Evolutionary conservation across 768 basidiomycete species (phyloP).

Genomic region (Tephrocybe rancida): DNA sequence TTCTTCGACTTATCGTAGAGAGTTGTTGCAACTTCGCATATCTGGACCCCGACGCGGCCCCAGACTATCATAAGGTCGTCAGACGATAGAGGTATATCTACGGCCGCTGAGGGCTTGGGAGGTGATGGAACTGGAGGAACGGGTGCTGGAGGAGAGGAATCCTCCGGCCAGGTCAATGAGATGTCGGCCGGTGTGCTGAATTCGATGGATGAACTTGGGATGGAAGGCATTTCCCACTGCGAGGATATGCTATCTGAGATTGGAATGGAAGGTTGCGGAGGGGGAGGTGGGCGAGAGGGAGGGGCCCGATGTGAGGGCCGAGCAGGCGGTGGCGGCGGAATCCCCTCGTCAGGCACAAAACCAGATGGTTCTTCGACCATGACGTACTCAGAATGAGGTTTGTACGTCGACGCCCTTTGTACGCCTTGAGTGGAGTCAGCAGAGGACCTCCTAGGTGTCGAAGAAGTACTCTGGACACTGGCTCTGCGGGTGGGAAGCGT

Average conservation of each 20-base stretch:
- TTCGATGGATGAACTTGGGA: slow-evolving; percentile 56
- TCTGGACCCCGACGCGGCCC: slow-evolving; percentile 73
- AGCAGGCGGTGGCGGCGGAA: slow-evolving; percentile 46
- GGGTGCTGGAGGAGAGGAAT: slow-evolving; percentile 33
- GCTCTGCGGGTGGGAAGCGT: slow-evolving; percentile 39
- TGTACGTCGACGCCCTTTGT: slow-evolving; percentile 25
- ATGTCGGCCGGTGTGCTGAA: slow-evolving; percentile 50
- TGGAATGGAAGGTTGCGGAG: slow-evolving; percentile 25
- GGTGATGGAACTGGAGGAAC: slow-evolving; percentile 14
- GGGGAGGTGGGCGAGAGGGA: slow-evolving; percentile 40
- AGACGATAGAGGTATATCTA: slow-evolving; percentile 43
- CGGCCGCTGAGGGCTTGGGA: slow-evolving; percentile 17
- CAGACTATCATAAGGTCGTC: slow-evolving; percentile 75
- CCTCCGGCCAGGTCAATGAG: slow-evolving; percentile 69
- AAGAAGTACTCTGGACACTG: slow-evolving; percentile 35
- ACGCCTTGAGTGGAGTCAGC: slow-evolving; percentile 26
- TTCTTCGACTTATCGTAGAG: slow-evolving; percentile 79
- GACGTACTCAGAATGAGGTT: slow-evolving; percentile 54
- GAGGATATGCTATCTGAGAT: slow-evolving; percentile 41
- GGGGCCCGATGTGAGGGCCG: slow-evolving; percentile 37
- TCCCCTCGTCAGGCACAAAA: slow-evolving; percentile 36
- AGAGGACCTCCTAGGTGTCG: slow-evolving; percentile 39
- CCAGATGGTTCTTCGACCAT: slow-evolving; percentile 59
- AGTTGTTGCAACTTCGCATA: slow-evolving; percentile 68
- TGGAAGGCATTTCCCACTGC: slow-evolving; percentile 70